Conservation (phyloP, 108 stramenopile genomes). For the Nitzschia sp. region DNA sequence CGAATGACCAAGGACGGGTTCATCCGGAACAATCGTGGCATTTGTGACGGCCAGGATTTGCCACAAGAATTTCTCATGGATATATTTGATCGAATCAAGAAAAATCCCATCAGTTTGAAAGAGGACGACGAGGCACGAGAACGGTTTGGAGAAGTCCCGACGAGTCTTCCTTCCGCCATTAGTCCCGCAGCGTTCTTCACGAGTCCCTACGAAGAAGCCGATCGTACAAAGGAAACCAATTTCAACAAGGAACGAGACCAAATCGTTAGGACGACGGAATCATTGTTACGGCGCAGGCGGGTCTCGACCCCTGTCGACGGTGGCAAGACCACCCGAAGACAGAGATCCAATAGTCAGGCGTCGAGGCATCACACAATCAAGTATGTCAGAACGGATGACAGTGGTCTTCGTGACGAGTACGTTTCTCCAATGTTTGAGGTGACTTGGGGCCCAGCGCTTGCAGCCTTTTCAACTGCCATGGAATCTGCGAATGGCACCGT, state of each 20-base stretch:
- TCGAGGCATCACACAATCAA: conserved; percentile 23
- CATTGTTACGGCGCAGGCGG: conserved; percentile 74
- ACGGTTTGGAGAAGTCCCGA: conserved; percentile 41
- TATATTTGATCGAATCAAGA: conserved; percentile 95
- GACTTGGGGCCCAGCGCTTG: conserved; percentile 95
- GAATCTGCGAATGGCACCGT: conserved; percentile 84
- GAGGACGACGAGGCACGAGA: conserved; percentile 92
- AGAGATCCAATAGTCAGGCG: conserved; percentile 19
- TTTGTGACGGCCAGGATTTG: conserved; percentile 94
- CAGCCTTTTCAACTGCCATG: conserved; percentile 94
- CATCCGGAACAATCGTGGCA: conserved; percentile 95
- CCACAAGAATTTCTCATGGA: conserved; percentile 83
- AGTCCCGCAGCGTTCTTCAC: conserved; percentile 71
- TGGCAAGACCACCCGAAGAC: conserved; percentile 31
- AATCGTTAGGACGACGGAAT: conserved; percentile 91
- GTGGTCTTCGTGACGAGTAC: conserved; percentile 84
- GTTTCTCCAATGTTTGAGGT: conserved; percentile 98
- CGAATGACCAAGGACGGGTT: conserved; percentile 96
- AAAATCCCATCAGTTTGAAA: conserved; percentile 93
- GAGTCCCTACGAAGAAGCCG: conserved; percentile 72
- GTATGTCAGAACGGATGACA: conserved; percentile 79
- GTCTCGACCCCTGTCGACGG: conserved; percentile 11
- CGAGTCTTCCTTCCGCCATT: conserved; percentile 37
- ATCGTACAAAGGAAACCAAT: conserved; percentile 80
- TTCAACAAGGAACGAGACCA: conserved; percentile 93